Percentiles rank a stretch among this genome's conserved stretches.
phyloP scores from a whole-genome alignment of 202 grass and related monocot genomes.

The Digitaria exilis region DNA sequence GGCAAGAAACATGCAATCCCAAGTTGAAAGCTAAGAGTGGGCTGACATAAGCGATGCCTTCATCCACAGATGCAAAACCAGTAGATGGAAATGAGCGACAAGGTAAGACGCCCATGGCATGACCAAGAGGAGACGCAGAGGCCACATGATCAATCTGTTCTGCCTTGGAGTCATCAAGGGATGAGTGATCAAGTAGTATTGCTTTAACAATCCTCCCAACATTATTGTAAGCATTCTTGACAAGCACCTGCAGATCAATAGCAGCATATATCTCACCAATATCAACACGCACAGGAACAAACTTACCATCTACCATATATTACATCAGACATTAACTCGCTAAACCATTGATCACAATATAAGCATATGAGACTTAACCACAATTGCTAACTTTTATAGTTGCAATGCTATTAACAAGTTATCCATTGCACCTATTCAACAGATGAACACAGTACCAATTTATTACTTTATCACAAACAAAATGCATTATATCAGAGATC shows the following conservation, averaged over 20 bases:
- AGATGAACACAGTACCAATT: neutral
- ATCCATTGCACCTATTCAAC: neutral
- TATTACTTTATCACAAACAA: neutral
- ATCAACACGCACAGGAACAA: neutral
- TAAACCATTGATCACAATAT: neutral
- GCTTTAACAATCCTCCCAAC: conserved; percentile 81
- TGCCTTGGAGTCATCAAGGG: conserved; percentile 15
- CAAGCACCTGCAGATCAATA: conserved; percentile 67
- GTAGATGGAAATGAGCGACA: conserved; percentile 44
- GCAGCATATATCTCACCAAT: neutral
- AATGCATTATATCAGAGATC: neutral
- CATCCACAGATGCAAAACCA: conserved; percentile 22
- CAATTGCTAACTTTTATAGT: neutral
- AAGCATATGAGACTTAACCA: neutral
- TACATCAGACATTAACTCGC: neutral
- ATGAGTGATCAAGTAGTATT: conserved; percentile 56
- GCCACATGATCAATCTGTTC: conserved; percentile 23
- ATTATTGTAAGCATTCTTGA: conserved; percentile 85
- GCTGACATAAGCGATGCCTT: conserved; percentile 72
- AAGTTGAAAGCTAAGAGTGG: conserved; percentile 92
- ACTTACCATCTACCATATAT: neutral
- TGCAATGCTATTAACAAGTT: neutral
- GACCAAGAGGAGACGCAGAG: conserved; percentile 32
- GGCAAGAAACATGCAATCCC: conserved; percentile 74
- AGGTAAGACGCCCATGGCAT: conserved; percentile 72